Evolutionary conservation across 768 basidiomycete species (phyloP), one percentile per base, ranked within the genome.

Genomic region (Pleurotus ostreatus): DNA sequence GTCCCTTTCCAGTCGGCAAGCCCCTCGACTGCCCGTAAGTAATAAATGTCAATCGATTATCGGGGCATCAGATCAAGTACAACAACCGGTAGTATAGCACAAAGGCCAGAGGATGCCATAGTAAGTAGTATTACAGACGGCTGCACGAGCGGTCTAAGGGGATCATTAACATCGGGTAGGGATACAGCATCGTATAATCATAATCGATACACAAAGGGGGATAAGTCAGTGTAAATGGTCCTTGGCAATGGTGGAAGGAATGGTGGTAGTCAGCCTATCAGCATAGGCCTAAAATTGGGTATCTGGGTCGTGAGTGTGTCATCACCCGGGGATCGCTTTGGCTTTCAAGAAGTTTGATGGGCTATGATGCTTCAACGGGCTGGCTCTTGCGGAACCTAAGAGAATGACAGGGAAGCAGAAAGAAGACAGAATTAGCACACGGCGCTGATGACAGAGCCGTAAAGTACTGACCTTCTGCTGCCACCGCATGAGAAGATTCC

Each of bases 401-500:
- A 26, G 51, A 49, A 49, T 9, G 48, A 47, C 26, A 47, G 46
- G 22, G 26, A 34, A 26, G 26, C 12, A 49, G 20, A 30, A 13
- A 41, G 34, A 39, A 40, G 26, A 37, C 15, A 26, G 16, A 47
- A 38, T 34, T 16, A 51, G 37, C 37, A 38, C 51, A 34, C 46
- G 39, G 41, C 23, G 46, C 34, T 41, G 25, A 46, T 37, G 37
- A 40, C 39, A 55, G 39, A 34, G 43, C 25, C 26, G 37, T 12
- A 23, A 39, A 48, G 4, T 20, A 44, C 48, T 20, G 16, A 59
- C 61, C 61, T 58, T 20, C 61, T 61, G 52, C 64, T 59, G 48
- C 57, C 57, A 44, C 60, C 58, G 49, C 59, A 63, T 57, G 60
- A 61, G 58, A 70, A 74, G 18, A 76, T 57, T 30, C 72, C 73